phyloP scores from a whole-genome alignment of 345 rosid genomes.

The Dimocarpus longan region DNA sequence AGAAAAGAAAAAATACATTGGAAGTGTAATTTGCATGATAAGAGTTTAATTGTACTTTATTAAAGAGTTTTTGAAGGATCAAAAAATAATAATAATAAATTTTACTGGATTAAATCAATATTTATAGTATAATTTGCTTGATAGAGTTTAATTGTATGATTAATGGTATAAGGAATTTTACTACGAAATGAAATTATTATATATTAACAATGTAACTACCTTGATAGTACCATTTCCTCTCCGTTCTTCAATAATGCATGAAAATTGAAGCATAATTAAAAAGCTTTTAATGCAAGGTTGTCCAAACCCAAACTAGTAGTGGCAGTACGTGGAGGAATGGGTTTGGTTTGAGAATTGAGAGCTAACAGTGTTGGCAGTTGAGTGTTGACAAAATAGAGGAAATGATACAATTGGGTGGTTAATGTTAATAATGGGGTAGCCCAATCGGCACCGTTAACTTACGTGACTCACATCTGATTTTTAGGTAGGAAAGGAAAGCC shows the following conservation, averaged over 20 bases:
- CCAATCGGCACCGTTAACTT: neutral
- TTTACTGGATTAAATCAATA: no score
- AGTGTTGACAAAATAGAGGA: neutral
- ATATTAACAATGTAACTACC: neutral
- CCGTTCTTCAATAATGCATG: neutral
- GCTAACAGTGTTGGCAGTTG: neutral
- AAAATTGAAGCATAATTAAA: neutral
- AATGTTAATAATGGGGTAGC: neutral
- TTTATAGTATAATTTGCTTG: no score
- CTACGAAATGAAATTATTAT: no score
- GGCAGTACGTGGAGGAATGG: neutral
- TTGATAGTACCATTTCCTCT: neutral
- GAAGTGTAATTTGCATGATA: no score
- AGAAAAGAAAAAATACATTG: no score
- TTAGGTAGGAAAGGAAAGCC: neutral
- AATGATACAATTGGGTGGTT: neutral
- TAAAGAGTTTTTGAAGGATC: no score
- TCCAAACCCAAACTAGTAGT: neutral
- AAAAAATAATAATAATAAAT: no score
- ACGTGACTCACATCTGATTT: neutral
- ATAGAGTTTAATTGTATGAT: no score
- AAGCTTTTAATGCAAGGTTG: neutral
- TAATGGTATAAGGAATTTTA: no score
- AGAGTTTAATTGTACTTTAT: no score
- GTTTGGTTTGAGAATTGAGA: neutral